A percentile compares a stretch with the other conserved stretches of the same genome.
Evolutionary conservation across 371 early-diverging fungal species (phyloP).

Genomic region (Rhizomucor pusillus): DNA sequence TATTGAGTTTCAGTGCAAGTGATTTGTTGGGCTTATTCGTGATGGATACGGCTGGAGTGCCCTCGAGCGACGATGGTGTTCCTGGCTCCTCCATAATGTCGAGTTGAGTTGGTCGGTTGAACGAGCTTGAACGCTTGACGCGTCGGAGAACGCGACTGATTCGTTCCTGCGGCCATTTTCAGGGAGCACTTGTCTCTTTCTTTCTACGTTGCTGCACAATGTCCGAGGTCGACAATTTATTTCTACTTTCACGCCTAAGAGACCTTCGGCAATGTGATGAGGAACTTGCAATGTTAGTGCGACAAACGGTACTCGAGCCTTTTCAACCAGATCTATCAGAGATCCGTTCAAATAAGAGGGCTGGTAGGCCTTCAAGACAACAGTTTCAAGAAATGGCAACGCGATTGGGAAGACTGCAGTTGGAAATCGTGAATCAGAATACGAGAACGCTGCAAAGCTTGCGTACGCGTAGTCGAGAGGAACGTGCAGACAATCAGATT

Average conservation of each 20-base stretch:
- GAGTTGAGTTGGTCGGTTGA: too few species aligned
- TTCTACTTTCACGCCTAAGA: slow-evolving; percentile 10
- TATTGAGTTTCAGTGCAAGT: slow-evolving; percentile 53
- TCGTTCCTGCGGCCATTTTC: not conserved
- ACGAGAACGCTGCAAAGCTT: slow-evolving; percentile 20
- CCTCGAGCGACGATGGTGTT: slow-evolving; percentile 13
- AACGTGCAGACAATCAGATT: slow-evolving; percentile 3
- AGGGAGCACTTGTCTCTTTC: not conserved
- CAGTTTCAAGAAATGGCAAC: slow-evolving; percentile 25
- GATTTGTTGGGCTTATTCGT: slow-evolving; percentile 47
- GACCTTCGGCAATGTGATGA: slow-evolving; percentile 25
- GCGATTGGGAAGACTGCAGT: slow-evolving; percentile 33
- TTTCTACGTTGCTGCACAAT: not conserved
- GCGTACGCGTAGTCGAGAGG: slow-evolving; percentile 4
- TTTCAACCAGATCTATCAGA: slow-evolving; percentile 26
- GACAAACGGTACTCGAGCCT: slow-evolving; percentile 31
- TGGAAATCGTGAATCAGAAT: slow-evolving; percentile 41
- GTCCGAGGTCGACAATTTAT: not conserved
- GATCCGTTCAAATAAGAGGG: slow-evolving; percentile 12
- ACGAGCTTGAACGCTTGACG: too few species aligned
- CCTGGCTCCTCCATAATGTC: not conserved
- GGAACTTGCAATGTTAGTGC: slow-evolving; percentile 18
- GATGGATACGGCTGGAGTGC: slow-evolving; percentile 8
- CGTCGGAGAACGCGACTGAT: too few species aligned
- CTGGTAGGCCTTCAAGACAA: slow-evolving; percentile 21